Base-by-base conservation (phyloP, 768 basidiomycete species). In the Brasilioporus rufonigricans region DNA sequence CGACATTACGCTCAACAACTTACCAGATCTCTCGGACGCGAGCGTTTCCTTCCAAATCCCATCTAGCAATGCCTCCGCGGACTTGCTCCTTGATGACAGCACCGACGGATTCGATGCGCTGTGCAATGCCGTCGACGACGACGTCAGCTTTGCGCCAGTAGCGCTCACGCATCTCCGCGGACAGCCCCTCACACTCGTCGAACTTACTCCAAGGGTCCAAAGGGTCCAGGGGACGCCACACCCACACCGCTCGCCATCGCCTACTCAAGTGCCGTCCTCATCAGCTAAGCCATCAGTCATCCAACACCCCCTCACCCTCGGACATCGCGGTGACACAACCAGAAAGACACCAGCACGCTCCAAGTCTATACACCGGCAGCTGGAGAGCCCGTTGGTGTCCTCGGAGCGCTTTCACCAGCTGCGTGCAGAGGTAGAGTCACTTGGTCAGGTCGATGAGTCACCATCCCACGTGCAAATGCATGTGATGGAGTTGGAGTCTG, bases 1-100 rank as follows among this genome's bases (percentile, higher is more conserved):
- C 38, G 74, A 75, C 67, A 66, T 81, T 21, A 85, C 81, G 52
- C 67, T 78, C 45, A 75, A 79, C 62, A 79, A 83, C 65, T 62
- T 84, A 26, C 83, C 83, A 38, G 82, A 85, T 57, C 63, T 77
- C 48, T 83, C 85, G 4, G 68, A 71, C 9, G 61, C 69, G 7
- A 71, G 70, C 36, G 65, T 67, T 8, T 78, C 76, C 16, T 80
- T 82, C 59, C 76, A 84, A 59, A 76, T 86, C 26, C 76, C 87
- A 4, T 68, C 69, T 9, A 73, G 76, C 43, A 59, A 55, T 10
- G 24, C 60, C 21, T 49, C 67, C 39, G 65, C 69, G 44, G 71
- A 73, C 26, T 53, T 73, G 14, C 67, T 77, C 13, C 65, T 77
- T 18, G 73, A 61, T 21, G 79, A 84, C 52, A 73, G 75, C 55